A percentile compares a stretch with the other conserved stretches of the same genome.
Conservation (phyloP, 495 filamentous ascomycete species). For the Alectoria sarmentosa region DNA sequence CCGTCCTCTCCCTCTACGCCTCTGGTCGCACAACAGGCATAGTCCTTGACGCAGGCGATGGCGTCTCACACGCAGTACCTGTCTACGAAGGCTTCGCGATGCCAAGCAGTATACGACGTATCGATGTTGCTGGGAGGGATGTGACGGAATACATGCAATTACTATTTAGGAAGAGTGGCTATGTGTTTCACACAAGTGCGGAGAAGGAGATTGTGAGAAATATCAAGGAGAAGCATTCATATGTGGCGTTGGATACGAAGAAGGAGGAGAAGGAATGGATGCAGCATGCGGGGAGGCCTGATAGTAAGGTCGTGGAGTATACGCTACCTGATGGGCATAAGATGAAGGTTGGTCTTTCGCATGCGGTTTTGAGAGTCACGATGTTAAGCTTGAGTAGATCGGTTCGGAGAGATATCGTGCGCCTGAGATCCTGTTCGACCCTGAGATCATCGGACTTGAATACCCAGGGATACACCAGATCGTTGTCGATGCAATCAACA, state of each 20-base stretch:
- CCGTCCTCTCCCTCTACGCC: slow-evolving; percentile 91
- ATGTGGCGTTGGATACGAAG: slow-evolving; percentile 86
- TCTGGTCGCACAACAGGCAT: slow-evolving; percentile 95
- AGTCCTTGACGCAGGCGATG: slow-evolving; percentile 91
- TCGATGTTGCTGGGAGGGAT: slow-evolving; percentile 97
- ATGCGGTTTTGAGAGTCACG: neutral
- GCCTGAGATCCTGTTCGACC: slow-evolving; percentile 96
- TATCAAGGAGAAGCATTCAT: slow-evolving; percentile 93
- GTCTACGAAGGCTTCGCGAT: slow-evolving; percentile 98
- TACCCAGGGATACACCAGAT: slow-evolving; percentile 97
- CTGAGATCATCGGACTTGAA: slow-evolving; percentile 92
- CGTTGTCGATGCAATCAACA: slow-evolving; percentile 89
- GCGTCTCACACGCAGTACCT: slow-evolving; percentile 94
- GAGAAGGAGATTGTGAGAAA: slow-evolving; percentile 96
- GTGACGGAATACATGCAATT: slow-evolving; percentile 94
- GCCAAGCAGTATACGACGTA: slow-evolving; percentile 85
- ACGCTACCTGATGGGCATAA: slow-evolving; percentile 85
- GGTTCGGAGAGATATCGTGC: slow-evolving; percentile 91
- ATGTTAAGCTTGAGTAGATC: slow-evolving; percentile 44
- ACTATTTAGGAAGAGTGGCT: slow-evolving; percentile 83
- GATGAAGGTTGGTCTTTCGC: slow-evolving; percentile 57
- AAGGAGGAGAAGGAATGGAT: slow-evolving; percentile 96
- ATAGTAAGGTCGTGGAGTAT: slow-evolving; percentile 75
- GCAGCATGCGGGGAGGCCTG: slow-evolving; percentile 50
- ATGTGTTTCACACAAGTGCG: slow-evolving; percentile 93